Evolutionary conservation across 2,329 filamentous ascomycete genomes (phyloP).

Genomic region (Calcarisporium arbuscula): DNA sequence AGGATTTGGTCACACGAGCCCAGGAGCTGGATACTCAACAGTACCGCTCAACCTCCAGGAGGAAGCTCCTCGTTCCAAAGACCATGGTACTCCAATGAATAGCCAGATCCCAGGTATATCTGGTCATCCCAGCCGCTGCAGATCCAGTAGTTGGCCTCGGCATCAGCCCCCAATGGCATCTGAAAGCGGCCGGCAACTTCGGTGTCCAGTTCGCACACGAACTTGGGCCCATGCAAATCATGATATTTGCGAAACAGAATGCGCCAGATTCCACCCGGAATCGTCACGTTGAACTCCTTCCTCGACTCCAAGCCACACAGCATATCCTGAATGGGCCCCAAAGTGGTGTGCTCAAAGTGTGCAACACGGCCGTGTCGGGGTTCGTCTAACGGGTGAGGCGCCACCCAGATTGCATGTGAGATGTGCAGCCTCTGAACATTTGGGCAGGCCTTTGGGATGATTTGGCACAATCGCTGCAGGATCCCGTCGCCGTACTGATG

Average conservation of each 20-base stretch:
- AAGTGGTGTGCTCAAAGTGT: conserved; percentile 1
- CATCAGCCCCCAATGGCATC: neutral
- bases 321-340: conserved; percentile 4
- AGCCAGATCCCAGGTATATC: too few relatives aligned
- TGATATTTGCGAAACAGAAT: neutral
- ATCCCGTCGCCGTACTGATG: too few relatives aligned
- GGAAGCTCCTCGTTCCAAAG: too few relatives aligned
- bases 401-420: conserved; percentile 1
- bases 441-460: too few relatives aligned
- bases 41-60: too few relatives aligned
- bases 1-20: too few relatives aligned
- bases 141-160: conserved; percentile 1
- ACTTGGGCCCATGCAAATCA: neutral
- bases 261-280: conserved; percentile 2
- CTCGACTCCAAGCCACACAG: neutral
- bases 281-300: neutral
- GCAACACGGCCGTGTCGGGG: conserved; percentile 1
- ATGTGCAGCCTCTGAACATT: too few relatives aligned
- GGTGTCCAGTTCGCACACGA: neutral
- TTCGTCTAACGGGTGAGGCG: neutral
- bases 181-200: neutral
- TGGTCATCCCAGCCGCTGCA: conserved; percentile 3
- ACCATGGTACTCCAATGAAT: too few relatives aligned
- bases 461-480: too few relatives aligned
- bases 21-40: too few relatives aligned